phyloP scores from a whole-genome alignment of 495 filamentous ascomycete genomes.

The Chaetomium cochliodes region DNA sequence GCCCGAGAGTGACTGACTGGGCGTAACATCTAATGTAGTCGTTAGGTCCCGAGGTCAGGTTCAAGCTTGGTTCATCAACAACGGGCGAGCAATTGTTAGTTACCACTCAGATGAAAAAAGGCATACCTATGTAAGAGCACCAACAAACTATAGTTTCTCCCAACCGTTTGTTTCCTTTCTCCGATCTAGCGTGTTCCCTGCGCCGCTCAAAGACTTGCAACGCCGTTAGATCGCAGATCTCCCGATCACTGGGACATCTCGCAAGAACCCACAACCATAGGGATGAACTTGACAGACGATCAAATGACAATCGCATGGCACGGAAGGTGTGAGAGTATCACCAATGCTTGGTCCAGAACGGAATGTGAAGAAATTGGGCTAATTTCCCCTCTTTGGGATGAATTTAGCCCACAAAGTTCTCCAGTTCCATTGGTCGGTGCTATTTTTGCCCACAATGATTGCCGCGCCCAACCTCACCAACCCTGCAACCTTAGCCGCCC shows the following conservation, averaged over 20 bases:
- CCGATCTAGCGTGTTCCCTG: background rate
- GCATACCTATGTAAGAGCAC: background rate
- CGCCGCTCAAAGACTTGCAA: background rate
- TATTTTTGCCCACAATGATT: conserved; percentile 27
- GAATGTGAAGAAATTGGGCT: conserved; percentile 8
- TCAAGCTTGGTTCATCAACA: too few species aligned
- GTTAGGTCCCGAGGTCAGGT: background rate
- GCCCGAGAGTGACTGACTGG: too few species aligned
- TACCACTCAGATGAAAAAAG: background rate
- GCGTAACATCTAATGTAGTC: background rate
- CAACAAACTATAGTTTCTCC: background rate
- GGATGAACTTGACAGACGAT: background rate
- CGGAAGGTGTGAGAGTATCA: conserved; percentile 1
- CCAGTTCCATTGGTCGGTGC: conserved; percentile 2
- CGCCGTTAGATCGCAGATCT: background rate
- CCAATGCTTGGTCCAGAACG: background rate
- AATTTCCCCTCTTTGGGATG: conserved; percentile 14
- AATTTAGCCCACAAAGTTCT: conserved; percentile 19
- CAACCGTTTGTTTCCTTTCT: background rate
- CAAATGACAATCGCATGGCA: background rate
- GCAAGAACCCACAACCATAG: background rate
- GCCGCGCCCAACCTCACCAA: conserved; percentile 11
- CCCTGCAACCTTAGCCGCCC: conserved; percentile 20
- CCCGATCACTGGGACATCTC: background rate
- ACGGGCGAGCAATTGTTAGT: too few species aligned